phyloP scores from a whole-genome alignment of 768 basidiomycete species.

The Suillus decipiens region DNA sequence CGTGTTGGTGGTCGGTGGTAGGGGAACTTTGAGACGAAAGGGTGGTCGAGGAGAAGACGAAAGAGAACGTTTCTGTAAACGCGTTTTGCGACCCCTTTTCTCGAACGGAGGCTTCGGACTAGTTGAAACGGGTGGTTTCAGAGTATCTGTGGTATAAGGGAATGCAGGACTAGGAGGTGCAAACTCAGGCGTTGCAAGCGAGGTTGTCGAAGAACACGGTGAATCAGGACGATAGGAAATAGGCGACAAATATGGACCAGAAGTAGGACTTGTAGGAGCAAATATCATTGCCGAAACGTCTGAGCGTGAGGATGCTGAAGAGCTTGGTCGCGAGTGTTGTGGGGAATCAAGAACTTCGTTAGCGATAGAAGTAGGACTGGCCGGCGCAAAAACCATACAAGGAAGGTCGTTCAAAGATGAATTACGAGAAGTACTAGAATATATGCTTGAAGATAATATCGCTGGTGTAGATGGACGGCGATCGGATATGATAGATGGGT shows the following conservation, averaged over 20 bases:
- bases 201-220: conserved; percentile 30
- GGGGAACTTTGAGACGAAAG: conserved; percentile 19
- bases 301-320: conserved; percentile 18
- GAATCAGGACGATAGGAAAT: conserved; percentile 20
- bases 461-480: conserved; percentile 17
- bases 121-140: conserved; percentile 48
- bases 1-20: conserved; percentile 69
- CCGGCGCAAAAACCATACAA: conserved; percentile 34
- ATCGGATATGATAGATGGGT: conserved; percentile 6
- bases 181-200: conserved; percentile 32
- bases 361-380: conserved; percentile 23
- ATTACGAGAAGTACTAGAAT: conserved; percentile 20
- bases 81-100: conserved; percentile 30
- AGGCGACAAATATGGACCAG: conserved; percentile 15
- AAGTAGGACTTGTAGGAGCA: conserved; percentile 29
- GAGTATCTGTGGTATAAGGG: neutral
- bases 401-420: conserved; percentile 27
- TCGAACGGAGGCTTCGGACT: conserved; percentile 48
- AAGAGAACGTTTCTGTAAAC: conserved; percentile 27
- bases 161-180: conserved; percentile 21
- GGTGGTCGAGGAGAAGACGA: conserved; percentile 30
- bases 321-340: conserved; percentile 7
- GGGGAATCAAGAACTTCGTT: conserved; percentile 16
- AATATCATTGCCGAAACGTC: conserved; percentile 32
- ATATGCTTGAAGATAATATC: conserved; percentile 20